Evolutionary conservation across 257 asterid genomes (phyloP).

Genomic region (Cordia subcordata): DNA sequence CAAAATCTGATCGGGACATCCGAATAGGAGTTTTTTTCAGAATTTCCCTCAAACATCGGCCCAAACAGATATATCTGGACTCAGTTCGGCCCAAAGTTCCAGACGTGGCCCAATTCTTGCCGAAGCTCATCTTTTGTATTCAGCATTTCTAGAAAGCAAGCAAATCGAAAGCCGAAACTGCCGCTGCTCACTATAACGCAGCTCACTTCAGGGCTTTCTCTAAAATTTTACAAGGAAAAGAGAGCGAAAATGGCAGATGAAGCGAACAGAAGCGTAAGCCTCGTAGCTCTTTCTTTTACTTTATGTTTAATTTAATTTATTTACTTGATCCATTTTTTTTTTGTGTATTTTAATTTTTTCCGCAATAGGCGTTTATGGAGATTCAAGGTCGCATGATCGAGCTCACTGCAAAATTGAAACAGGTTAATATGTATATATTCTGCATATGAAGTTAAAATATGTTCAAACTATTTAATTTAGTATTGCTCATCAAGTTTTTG

Average conservation of each 20-base stretch:
- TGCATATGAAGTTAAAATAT: too few relatives aligned
- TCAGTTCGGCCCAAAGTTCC: not conserved
- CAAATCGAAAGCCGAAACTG: not conserved
- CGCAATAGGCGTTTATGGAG: slow-evolving; percentile 73
- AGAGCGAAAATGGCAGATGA: slow-evolving; percentile 71
- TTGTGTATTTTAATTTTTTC: not conserved
- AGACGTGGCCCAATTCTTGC: not conserved
- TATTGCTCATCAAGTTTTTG: too few relatives aligned
- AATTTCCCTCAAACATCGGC: not conserved
- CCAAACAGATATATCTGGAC: not conserved
- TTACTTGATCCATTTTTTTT: not conserved
- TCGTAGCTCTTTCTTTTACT: not conserved
- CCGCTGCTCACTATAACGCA: not conserved
- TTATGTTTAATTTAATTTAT: not conserved
- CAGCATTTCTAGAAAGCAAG: not conserved
- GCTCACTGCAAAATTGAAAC: slow-evolving; percentile 79
- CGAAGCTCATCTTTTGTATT: not conserved
- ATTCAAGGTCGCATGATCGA: slow-evolving; percentile 94
- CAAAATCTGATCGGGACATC: too few relatives aligned
- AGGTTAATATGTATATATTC: too few relatives aligned
- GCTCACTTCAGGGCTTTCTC: not conserved
- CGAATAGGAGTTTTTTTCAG: too few relatives aligned
- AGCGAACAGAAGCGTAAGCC: slow-evolving; percentile 61
- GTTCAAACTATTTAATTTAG: not conserved
- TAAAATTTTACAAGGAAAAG: not conserved